Evolutionary conservation across 106 monocot genomes (phyloP).

Genomic region (Phalaenopsis aphrodite): DNA sequence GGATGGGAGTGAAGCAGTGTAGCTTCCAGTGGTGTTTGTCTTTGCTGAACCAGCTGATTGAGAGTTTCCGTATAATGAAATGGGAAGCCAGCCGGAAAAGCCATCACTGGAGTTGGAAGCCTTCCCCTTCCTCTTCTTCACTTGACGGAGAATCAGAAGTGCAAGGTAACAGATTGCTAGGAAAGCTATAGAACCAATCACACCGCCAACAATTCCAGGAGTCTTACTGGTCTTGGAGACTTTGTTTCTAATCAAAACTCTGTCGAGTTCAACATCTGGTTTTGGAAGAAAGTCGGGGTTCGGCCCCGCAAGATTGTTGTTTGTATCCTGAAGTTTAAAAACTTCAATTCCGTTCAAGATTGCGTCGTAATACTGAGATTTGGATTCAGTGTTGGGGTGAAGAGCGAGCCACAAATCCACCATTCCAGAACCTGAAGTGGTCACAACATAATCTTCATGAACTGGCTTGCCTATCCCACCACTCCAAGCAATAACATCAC

Average conservation of each 20-base stretch:
- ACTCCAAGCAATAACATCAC: slow-evolving; percentile 31
- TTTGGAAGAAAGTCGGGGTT: slow-evolving; percentile 11
- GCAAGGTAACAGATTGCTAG: slow-evolving; percentile 7
- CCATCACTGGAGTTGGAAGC: slow-evolving; percentile 31
- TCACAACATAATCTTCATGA: slow-evolving; percentile 26
- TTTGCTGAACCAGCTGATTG: slow-evolving; percentile 42
- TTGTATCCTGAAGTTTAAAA: slow-evolving; percentile 19
- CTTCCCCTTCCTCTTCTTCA: slow-evolving; percentile 22
- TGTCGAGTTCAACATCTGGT: slow-evolving; percentile 10
- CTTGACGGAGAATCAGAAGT: neutral
- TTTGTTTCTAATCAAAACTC: neutral
- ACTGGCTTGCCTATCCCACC: slow-evolving; percentile 24
- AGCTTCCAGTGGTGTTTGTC: slow-evolving; percentile 55
- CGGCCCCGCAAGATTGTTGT: slow-evolving; percentile 27
- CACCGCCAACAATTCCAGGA: slow-evolving; percentile 31
- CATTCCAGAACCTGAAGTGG: slow-evolving; percentile 11
- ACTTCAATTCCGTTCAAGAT: slow-evolving; percentile 39
- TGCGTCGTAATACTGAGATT: slow-evolving; percentile 18
- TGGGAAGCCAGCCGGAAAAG: slow-evolving; percentile 44
- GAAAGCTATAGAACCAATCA: slow-evolving; percentile 14
- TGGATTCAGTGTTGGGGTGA: slow-evolving; percentile 12
- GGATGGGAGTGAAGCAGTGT: slow-evolving; percentile 37
- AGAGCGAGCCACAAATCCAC: slow-evolving; percentile 26
- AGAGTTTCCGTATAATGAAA: slow-evolving; percentile 51
- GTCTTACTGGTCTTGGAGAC: slow-evolving; percentile 2